Evolutionary conservation across 495 filamentous ascomycete species (phyloP), one percentile per base, ranked within the genome.

Genomic region (Niebla homalea): DNA sequence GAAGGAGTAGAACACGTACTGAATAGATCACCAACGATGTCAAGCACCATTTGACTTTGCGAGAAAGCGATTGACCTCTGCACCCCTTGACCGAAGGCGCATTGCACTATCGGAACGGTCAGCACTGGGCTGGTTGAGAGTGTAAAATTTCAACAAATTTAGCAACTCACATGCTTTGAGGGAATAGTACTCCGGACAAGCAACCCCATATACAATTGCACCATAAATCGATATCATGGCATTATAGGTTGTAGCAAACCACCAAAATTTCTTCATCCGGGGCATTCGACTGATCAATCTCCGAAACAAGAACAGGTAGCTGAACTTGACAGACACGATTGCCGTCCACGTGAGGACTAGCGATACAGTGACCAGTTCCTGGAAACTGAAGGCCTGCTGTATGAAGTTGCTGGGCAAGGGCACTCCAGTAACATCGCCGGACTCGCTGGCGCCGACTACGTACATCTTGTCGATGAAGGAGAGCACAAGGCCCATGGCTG

Each of bases 281-380:
- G 18, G 39, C 15, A 61, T 48, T 2, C 52, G 56, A 32, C 54
- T 46, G 5, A 61, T 52, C 32, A 61, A 37, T 21, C 36, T 48
- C 15, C 48, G 44, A 47, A 61, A 61, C 3, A 59, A 50, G 43
- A 51, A 50, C 5, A 59, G 41, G 37, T 51, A 61, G 53, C 57
- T 50, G 57, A 59, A 61, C 23, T 61, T 61, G 50, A 59, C 56
- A 14, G 56, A 49, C 14, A 56, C 32, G 23, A 61, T 49, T 15
- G 51, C 32, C 19, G 19, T 45, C 58, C 57, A 61, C 1, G 46
- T 44, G 16, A 61, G 36, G 1, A 46, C 43, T 1, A 51, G 16
- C 20, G 20, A 16, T 20, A 49, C 49, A 18, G 41, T 45, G 26
- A 20, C 21, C 38, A 49, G 35, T 32, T 48, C 56, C 11, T 50